Evolutionary conservation across 805 yeast species (phyloP), one percentile per base, ranked within the genome.

Genomic region (Jamesozyma rosinii): DNA sequence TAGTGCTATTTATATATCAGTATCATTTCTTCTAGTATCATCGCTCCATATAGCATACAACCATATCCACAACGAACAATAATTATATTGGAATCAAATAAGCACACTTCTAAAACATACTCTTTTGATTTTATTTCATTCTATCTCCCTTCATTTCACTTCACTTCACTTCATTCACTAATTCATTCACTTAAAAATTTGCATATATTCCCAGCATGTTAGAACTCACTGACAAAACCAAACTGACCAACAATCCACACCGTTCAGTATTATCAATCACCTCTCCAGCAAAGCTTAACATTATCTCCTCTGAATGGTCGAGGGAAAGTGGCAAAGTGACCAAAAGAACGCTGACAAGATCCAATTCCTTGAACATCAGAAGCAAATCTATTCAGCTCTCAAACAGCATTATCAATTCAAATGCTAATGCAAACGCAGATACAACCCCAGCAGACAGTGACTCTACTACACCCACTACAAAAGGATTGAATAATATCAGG

Each of bases 281-380:
- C 1, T 70, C 75, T 1, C 77, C 77, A 3, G 63, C 75, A 10
- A 69, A 68, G 52, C 55, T 72, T 36, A 74, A 74, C 48, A 64
- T 71, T 18, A 66, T 67, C 8, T 64, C 69, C 14, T 53, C 53
- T 47, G 42, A 58, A 51, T 42, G 48, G 55, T 44, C 51, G 29
- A 51, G 47, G 35, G 39, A 50, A 19, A 42, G 44, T 21, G 41
- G 41, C 30, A 50, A 54, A 32, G 44, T 50, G n/a, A 46, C 52
- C 1, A 55, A 63, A 45, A 52, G 58, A 9, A 45, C 55, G 0
- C 29, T 54, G 13, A 48, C 50, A 9, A 53, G 60, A 27, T 43
- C 61, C 1, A 51, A 50, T 15, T 57, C 64, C 6, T 49, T 57
- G 24, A 59, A 57, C 39, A 47, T 59, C 2, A 46, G 51, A 24